Evolutionary conservation across 2,329 filamentous ascomycete genomes (phyloP), one percentile per base, ranked within the genome.

Genomic region (Colletotrichum sojae): DNA sequence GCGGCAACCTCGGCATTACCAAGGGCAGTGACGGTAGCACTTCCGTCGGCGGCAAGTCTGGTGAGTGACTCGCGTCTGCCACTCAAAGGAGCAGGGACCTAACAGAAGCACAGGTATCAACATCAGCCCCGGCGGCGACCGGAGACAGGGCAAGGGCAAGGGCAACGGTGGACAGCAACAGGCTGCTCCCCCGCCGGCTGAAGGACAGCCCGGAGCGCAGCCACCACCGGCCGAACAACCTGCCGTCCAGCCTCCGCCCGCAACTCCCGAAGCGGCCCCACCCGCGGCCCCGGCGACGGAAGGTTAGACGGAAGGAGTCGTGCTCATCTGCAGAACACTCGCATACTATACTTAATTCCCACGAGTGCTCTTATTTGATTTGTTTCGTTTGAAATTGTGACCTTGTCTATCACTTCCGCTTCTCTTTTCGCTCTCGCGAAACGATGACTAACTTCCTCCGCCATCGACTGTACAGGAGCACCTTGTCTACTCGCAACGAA

Each of bases 11-110:
- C 1, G 66, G 66, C 5, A 69, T 69, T n/a, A 69, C 61, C 13
- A 69, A 69, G 16, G 66, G 66, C 5, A 69, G 66, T 6, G 66
- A 69, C 22, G 66, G 66, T 9, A 69, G 66, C 22, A 69, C 66
- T 13, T 69, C 66, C 5, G 66, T 69, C 16, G 61, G 66, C 8
- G 66, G 66, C 22, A 69, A 69, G n/a, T 65, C 61, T 27, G 61
- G 66, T 69, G n/a, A 46, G 54, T n/a, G 2, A 9, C 4, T 16
- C 6, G 43, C 16, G 20, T 6, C 6, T 9, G 16, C 20, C 12
- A 15, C 12, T 27, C 22, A 10, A 45, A 16, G 27, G 36, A 1
- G 9, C 9, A 20, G 10, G 9, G 3, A 5, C 5, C 53, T 69
- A 12, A 65, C 61, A 1, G 3, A 36, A 2, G 2, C 2, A 6